Conservation (phyloP, 345 rosid genomes). For the Barbarea vulgaris region DNA sequence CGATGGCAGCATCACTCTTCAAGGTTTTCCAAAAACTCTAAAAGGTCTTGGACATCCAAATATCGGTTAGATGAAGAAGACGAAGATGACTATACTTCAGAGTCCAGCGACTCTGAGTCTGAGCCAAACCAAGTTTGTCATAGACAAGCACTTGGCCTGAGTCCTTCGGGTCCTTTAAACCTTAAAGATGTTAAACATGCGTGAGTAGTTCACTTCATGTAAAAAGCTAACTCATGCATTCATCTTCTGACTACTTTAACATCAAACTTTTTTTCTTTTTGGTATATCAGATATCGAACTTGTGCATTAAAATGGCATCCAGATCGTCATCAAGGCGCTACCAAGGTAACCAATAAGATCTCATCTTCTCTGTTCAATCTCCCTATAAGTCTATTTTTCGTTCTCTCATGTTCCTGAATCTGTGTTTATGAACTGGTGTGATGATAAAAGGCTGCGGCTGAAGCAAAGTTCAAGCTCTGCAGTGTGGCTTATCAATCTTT, state of each 20-base stretch:
- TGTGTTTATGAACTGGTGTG: neutral
- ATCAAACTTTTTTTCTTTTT: neutral
- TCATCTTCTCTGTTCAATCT: conserved; percentile 1
- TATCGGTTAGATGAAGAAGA: conserved; percentile 47
- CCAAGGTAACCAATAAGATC: conserved; percentile 60
- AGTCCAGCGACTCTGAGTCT: conserved; percentile 48
- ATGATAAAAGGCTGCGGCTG: conserved; percentile 62
- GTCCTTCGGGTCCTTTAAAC: conserved; percentile 72
- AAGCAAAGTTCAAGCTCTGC: conserved; percentile 92
- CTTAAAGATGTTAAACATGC: conserved; percentile 82
- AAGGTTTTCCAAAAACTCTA: conserved; percentile 44
- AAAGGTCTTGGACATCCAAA: conserved; percentile 50
- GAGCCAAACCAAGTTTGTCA: conserved; percentile 54
- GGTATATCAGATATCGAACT: conserved; percentile 60
- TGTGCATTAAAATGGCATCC: conserved; percentile 98
- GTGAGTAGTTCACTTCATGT: conserved; percentile 48
- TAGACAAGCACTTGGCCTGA: conserved; percentile 79
- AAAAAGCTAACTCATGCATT: conserved; percentile 1
- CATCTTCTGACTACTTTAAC: conserved; percentile 5
- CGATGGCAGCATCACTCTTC: conserved; percentile 45
- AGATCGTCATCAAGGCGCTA: conserved; percentile 90
- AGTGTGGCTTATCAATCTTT: conserved; percentile 85
- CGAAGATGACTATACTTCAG: conserved; percentile 60
- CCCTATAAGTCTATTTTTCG: neutral
- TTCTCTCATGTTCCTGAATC: conserved; percentile 9